Percentiles rank a stretch among this genome's conserved stretches.
These are phyloP conservation scores for Apostasia ramifera DNA, from an alignment of 106 monocot genomes.

Conservation along the genomic window DNA sequence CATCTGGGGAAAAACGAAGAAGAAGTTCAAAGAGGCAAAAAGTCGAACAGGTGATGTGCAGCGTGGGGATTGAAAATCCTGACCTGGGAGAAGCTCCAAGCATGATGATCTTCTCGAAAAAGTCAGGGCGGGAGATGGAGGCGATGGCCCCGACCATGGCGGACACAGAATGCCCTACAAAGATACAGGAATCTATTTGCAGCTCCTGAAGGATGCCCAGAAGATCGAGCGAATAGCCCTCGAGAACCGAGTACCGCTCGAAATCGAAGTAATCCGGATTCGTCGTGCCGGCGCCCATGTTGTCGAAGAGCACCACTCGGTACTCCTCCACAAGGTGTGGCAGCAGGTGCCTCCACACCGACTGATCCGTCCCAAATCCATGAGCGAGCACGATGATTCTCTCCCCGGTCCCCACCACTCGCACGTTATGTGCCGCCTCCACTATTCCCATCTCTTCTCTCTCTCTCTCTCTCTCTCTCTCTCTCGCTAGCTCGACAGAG, in stretches of 20 bases:
- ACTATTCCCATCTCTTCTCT: conserved; percentile 23
- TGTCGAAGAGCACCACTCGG: conserved; percentile 89
- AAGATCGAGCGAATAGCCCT: conserved; percentile 86
- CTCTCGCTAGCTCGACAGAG: no score
- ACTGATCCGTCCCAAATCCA: conserved; percentile 99
- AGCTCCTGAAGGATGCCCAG: conserved; percentile 82
- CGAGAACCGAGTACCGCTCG: conserved; percentile 76
- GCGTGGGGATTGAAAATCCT: no score
- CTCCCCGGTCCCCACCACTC: conserved; percentile 54
- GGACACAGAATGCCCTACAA: conserved; percentile 94
- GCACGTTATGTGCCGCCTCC: conserved; percentile 88
- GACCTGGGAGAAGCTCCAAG: conserved; percentile 84
- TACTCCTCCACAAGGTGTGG: conserved; percentile 73
- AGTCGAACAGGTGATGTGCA: neutral
- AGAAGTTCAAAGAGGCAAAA: neutral
- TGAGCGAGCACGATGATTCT: conserved; percentile 83
- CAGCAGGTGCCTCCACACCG: conserved; percentile 96
- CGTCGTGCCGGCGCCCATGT: conserved; percentile 94
- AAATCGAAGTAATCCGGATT: conserved; percentile 99
- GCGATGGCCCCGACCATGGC: conserved; percentile 72
- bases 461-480: neutral
- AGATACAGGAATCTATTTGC: conserved; percentile 47
- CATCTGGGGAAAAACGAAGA: neutral
- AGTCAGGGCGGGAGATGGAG: conserved; percentile 82
- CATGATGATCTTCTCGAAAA: conserved; percentile 88